Evolutionary conservation across 768 basidiomycete species (phyloP).

Genomic region (Collybia sordida): DNA sequence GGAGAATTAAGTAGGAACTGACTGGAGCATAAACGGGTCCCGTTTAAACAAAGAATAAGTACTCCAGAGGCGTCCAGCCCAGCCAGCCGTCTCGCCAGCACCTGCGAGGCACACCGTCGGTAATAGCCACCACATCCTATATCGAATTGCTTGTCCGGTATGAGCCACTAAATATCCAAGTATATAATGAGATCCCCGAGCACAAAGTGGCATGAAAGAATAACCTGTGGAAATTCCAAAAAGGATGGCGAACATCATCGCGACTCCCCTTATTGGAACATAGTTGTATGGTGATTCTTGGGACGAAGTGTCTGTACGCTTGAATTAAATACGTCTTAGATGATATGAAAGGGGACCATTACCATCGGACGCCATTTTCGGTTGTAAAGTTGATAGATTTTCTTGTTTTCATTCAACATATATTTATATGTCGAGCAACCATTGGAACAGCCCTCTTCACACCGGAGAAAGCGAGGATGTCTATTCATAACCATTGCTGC

Average conservation of each 20-base stretch:
- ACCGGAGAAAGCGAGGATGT: too few relatives aligned
- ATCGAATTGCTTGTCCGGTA: neutral
- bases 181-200: too few relatives aligned
- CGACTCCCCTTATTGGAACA: neutral
- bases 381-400: too few relatives aligned
- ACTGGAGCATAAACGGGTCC: neutral
- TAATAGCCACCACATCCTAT: slow-evolving; percentile 2
- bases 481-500: too few relatives aligned
- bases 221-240: neutral
- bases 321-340: too few relatives aligned
- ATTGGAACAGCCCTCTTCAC: too few relatives aligned
- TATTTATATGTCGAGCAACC: too few relatives aligned
- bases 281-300: neutral
- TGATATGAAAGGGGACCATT: too few relatives aligned
- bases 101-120: neutral
- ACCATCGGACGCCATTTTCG: too few relatives aligned
- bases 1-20: neutral
- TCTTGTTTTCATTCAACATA: too few relatives aligned
- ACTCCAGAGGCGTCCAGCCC: neutral
- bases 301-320: too few relatives aligned
- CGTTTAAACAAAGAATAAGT: neutral
- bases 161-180: neutral
- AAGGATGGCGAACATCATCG: neutral
- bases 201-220: neutral
- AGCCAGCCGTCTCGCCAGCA: neutral